phyloP scores from a whole-genome alignment of 257 asterid genomes.

The Rubia yunnanensis region DNA sequence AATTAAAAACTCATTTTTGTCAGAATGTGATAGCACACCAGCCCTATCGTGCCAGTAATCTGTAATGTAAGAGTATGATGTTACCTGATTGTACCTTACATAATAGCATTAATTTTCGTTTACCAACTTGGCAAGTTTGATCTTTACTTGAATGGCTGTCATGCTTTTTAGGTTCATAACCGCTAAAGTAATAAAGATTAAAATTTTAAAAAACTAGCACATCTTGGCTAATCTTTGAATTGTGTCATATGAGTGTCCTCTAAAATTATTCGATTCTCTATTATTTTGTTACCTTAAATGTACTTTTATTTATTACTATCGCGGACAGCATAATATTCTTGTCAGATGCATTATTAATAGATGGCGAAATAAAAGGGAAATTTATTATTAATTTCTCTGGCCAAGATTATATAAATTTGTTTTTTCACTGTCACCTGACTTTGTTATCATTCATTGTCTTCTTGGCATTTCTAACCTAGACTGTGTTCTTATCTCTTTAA shows the following conservation, averaged over 20 bases:
- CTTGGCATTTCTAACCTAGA: neutral
- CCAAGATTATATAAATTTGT: too few relatives aligned
- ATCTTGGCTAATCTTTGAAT: neutral
- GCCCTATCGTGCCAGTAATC: neutral
- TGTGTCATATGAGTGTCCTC: neutral
- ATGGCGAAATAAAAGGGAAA: neutral
- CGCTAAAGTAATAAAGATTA: neutral
- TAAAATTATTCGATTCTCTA: neutral
- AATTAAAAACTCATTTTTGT: neutral
- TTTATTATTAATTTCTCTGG: neutral
- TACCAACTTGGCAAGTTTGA: neutral
- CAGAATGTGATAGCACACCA: neutral
- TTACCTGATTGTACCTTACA: too few relatives aligned
- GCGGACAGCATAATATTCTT: neutral
- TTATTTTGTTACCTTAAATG: slow-evolving; percentile 1
- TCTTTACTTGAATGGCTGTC: too few relatives aligned
- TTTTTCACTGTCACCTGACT: neutral
- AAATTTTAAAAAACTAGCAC: neutral
- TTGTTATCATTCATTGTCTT: neutral
- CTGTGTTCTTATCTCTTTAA: neutral
- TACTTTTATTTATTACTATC: neutral
- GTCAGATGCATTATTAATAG: neutral
- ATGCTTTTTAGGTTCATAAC: neutral
- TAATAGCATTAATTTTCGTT: neutral
- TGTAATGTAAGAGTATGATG: too few relatives aligned